These are phyloP conservation scores for Hibiscus trionum DNA, from an alignment of 345 rosid species.

Conservation along the genomic window DNA sequence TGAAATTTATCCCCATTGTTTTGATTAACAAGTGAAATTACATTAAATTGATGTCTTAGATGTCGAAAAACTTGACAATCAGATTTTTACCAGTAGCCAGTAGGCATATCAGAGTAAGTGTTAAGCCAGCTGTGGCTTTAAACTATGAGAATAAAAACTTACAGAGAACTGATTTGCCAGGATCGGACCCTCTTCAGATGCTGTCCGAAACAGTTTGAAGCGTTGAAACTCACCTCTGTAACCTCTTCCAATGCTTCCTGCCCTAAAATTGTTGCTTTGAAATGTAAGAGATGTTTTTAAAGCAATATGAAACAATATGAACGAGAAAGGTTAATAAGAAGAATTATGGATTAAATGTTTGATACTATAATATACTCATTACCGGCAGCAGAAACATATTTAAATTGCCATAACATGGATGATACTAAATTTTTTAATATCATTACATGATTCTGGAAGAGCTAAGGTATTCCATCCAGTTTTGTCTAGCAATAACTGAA, in stretches of 20 bases:
- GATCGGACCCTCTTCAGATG: constrained; percentile 64
- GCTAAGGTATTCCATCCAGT: background rate
- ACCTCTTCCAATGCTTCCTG: constrained; percentile 92
- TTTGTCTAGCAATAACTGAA: background rate
- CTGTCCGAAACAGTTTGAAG: constrained; percentile 68
- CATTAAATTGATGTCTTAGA: too few relatives aligned
- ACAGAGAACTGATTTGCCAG: constrained; percentile 93
- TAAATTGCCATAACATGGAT: too few relatives aligned
- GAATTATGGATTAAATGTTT: background rate
- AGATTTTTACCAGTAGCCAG: too few relatives aligned
- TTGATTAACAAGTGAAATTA: too few relatives aligned
- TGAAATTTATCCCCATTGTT: too few relatives aligned
- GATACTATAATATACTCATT: background rate
- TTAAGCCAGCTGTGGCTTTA: background rate
- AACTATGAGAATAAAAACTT: constrained; percentile 29
- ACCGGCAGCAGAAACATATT: background rate
- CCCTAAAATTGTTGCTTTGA: constrained; percentile 25
- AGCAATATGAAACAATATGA: background rate
- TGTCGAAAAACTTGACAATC: too few relatives aligned
- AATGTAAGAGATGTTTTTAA: background rate
- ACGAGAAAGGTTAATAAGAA: background rate
- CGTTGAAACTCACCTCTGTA: constrained; percentile 83
- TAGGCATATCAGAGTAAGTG: too few relatives aligned
- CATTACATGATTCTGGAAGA: background rate
- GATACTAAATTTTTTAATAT: background rate